Evolutionary conservation across 2,329 filamentous ascomycete species (phyloP).

Genomic region (Leptographium flavum): DNA sequence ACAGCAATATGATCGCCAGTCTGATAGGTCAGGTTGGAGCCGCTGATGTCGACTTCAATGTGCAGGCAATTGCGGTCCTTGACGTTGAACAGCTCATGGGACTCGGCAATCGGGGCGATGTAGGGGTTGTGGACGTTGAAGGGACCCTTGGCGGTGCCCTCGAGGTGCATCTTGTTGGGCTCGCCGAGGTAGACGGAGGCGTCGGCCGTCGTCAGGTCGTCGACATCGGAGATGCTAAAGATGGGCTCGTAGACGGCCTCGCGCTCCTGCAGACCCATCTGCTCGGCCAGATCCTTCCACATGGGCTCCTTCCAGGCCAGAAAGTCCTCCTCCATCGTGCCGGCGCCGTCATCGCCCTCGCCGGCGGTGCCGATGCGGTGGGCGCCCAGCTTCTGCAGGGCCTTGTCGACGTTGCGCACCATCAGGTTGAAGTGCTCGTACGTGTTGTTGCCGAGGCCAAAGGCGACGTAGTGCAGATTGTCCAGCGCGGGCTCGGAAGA

Average conservation of each 20-base stretch:
- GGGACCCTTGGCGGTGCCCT: slow-evolving; percentile 69
- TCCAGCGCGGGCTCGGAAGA: slow-evolving; percentile 57
- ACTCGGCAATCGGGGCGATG: slow-evolving; percentile 85
- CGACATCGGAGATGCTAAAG: slow-evolving; percentile 67
- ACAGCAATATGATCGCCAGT: slow-evolving; percentile 95
- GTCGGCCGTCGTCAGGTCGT: slow-evolving; percentile 58
- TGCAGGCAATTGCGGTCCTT: slow-evolving; percentile 92
- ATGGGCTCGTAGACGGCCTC: slow-evolving; percentile 92
- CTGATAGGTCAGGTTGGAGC: slow-evolving; percentile 81
- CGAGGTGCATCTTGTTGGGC: slow-evolving; percentile 89
- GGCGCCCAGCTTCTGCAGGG: slow-evolving; percentile 68
- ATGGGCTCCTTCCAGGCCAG: slow-evolving; percentile 98
- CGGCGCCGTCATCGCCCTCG: slow-evolving; percentile 93
- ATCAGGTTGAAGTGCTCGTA: slow-evolving; percentile 99
- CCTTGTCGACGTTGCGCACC: slow-evolving; percentile 81
- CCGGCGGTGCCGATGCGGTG: slow-evolving; percentile 75
- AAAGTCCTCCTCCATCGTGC: slow-evolving; percentile 99
- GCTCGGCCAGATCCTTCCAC: slow-evolving; percentile 74
- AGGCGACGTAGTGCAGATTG: slow-evolving; percentile 85
- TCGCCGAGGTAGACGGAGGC: slow-evolving; percentile 86
- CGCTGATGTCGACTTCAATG: slow-evolving; percentile 84
- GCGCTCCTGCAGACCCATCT: slow-evolving; percentile 84
- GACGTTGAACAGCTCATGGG: slow-evolving; percentile 77
- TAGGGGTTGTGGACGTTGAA: slow-evolving; percentile 96
- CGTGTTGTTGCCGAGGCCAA: slow-evolving; percentile 96